Base-by-base conservation (phyloP, 2,329 filamentous ascomycete species). In the Tolypocladium album region DNA sequence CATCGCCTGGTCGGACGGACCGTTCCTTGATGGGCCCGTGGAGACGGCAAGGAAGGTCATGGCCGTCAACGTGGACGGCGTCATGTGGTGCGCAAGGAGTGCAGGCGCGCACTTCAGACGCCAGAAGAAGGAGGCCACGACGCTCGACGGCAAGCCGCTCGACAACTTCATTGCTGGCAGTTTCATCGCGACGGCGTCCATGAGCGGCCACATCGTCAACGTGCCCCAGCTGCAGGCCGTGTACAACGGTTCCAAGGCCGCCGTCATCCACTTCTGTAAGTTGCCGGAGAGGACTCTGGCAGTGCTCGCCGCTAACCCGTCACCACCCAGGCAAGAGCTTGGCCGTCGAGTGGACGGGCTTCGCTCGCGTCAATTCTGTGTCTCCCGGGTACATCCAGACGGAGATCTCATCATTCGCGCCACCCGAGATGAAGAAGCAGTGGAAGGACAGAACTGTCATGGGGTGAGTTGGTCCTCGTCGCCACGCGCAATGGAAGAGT, bases 381-480 rank as follows among this genome's bases (percentile, higher is more conserved):
- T 89, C 85, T 2, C 89, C 89, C 0, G 88, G 89, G 24, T 92
- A 90, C 70, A 90, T 92, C 65, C 80, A 82, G 59, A 92, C 88
- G 0, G 88, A 90, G 63, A 86, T 92, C 65, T 84, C 84, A 15
- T 75, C 79, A 65, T 90, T 89, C 69, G 79, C 85, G 12, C 77
- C 83, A 0, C 68, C 78, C 11, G 87, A 89, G 66, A 87, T 83
- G 4, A 89, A 90, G 80, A 78, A 82, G 53, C 79, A 88, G 61
- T 92, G 89, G 87, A 85, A 84, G 70, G 84, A 86, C 68, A 92
- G 89, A 81, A 92, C 88, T 47, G 89, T 89, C 12, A 88, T 94
- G 85, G 88, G 85, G 76, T 82, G 66, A 70, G 77, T 75, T 60
- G 56, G 22, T 57, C 31, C 3, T 42, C 40, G 27, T 9, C 43